Conservation (phyloP, 441 rosid genomes). For the Biscutella auriculata region DNA sequence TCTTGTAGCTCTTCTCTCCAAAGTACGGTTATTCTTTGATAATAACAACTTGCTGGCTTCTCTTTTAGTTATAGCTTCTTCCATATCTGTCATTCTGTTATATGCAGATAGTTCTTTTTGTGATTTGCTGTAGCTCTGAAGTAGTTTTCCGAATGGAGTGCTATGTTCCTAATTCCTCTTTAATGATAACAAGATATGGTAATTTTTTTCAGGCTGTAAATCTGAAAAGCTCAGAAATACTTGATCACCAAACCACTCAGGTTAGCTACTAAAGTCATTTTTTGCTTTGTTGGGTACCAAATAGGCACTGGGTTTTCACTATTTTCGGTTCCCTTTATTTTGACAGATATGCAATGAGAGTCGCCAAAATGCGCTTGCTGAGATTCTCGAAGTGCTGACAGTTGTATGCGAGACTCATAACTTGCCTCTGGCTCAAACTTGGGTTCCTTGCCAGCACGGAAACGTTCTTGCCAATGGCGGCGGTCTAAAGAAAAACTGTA, state of each 20-base stretch:
- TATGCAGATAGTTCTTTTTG: neutral
- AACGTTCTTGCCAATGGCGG: conserved; percentile 75
- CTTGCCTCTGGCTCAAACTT: conserved; percentile 86
- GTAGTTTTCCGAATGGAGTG: neutral
- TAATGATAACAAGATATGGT: conserved; percentile 23
- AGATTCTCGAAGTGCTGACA: conserved; percentile 74
- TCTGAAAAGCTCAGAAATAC: conserved; percentile 72
- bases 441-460: conserved; percentile 89
- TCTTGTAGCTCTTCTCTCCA: neutral
- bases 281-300: neutral
- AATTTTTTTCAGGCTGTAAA: conserved; percentile 70
- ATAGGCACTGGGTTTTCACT: conserved; percentile 14
- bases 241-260: conserved; percentile 62
- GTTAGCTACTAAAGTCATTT: conserved; percentile 29
- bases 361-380: conserved; percentile 82
- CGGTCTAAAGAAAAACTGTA: conserved; percentile 74
- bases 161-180: neutral
- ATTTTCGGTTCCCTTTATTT: conserved; percentile 15
- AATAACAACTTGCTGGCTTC: neutral
- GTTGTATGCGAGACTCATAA: conserved; percentile 73
- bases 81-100: neutral
- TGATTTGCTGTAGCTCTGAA: neutral
- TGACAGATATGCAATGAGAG: conserved; percentile 80
- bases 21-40: neutral
- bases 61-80: neutral